Conservation (phyloP, 306 rosid genomes). For the Hippophae gyantsensis region DNA sequence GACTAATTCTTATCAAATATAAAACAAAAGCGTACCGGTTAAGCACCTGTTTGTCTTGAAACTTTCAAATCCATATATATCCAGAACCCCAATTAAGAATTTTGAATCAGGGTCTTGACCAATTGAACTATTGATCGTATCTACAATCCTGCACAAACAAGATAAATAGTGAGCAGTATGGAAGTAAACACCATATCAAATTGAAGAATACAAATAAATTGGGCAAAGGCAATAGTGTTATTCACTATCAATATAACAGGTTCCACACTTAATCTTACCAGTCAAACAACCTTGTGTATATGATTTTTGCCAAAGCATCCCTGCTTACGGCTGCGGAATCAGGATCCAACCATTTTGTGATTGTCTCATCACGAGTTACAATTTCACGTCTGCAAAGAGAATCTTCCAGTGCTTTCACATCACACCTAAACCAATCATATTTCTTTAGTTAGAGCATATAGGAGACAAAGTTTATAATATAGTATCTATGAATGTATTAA, state of each 20-base stretch:
- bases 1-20: constrained; percentile 15
- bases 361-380: constrained; percentile 93
- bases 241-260: constrained; percentile 9
- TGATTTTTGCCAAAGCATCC: constrained; percentile 94
- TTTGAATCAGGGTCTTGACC: constrained; percentile 94
- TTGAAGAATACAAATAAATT: constrained; percentile 1
- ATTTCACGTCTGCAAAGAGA: constrained; percentile 98
- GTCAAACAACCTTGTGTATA: constrained; percentile 88
- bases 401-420: constrained; percentile 85
- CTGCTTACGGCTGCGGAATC: constrained; percentile 81
- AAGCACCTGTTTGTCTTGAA: constrained; percentile 98
- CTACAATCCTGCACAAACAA: constrained; percentile 75
- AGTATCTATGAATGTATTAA: constrained; percentile 16
- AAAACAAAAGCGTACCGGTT: constrained; percentile 31
- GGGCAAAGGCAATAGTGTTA: constrained; percentile 7
- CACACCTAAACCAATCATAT: constrained; percentile 63
- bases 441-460: constrained; percentile 14
- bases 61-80: constrained; percentile 99
- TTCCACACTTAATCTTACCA: constrained; percentile 46
- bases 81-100: constrained; percentile 87
- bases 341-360: constrained; percentile 91
- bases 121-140: constrained; percentile 77
- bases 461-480: constrained; percentile 16
- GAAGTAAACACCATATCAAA: constrained; percentile 1
- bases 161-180: constrained; percentile 11